Conservation (phyloP, 306 rosid species). For the Delonix regia region DNA sequence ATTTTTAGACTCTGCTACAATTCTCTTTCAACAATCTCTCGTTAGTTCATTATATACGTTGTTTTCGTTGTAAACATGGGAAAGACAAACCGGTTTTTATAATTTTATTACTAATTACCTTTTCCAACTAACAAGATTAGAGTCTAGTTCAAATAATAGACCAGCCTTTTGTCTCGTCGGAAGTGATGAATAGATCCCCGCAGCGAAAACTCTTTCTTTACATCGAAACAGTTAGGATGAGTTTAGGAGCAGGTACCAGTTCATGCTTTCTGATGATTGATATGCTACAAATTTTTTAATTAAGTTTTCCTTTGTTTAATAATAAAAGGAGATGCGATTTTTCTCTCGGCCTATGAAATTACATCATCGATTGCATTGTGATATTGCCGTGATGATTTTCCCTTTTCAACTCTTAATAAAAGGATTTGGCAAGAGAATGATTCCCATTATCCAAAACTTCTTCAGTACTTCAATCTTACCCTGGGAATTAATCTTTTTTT, state of each 20-base stretch:
- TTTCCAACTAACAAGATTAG: not conserved
- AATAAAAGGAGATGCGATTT: no score
- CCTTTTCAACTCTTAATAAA: not conserved
- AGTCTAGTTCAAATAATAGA: not conserved
- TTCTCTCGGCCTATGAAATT: no score
- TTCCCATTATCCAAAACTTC: not conserved
- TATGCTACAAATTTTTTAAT: not conserved
- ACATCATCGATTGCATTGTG: no score
- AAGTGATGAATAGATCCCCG: not conserved
- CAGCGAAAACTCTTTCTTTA: not conserved
- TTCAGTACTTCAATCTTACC: not conserved
- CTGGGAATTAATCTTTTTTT: not conserved
- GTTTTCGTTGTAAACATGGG: not conserved
- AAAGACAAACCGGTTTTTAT: not conserved
- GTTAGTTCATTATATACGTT: not conserved
- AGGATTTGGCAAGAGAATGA: not conserved
- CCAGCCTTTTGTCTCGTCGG: not conserved
- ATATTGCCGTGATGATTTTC: not conserved
- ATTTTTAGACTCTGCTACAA: not conserved
- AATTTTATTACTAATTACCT: not conserved
- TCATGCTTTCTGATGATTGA: not conserved
- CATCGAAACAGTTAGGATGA: not conserved
- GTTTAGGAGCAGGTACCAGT: not conserved
- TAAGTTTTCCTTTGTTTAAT: not conserved
- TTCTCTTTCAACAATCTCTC: not conserved